Conservation (phyloP, 1,139 yeast genomes). For the Protomyces pachydermus region DNA sequence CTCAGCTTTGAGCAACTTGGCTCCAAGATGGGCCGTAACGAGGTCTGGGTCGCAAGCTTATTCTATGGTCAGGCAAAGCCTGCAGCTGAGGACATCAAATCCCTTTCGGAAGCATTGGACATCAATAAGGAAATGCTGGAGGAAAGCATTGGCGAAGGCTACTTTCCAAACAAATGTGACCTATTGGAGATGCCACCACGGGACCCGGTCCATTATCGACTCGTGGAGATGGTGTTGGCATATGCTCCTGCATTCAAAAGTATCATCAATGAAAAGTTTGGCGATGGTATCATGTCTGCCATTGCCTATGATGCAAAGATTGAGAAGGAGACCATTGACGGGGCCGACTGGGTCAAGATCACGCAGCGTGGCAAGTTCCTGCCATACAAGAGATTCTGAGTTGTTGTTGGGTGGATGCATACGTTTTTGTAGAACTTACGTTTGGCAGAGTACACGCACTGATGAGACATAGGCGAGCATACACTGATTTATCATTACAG, state of each 20-base stretch:
- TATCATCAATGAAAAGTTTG: conserved; percentile 33
- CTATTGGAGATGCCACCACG: conserved; percentile 24
- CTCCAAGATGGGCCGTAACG: conserved; percentile 32
- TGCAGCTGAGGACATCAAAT: conserved; percentile 31
- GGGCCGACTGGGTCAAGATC: conserved; percentile 33
- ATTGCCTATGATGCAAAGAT: conserved; percentile 33
- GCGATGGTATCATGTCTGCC: conserved; percentile 34
- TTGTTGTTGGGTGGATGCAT: too few species aligned
- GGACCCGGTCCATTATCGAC: conserved; percentile 33
- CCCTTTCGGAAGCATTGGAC: conserved; percentile 28
- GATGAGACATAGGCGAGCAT: too few species aligned
- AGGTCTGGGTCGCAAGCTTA: conserved; percentile 33
- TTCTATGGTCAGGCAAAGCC: conserved; percentile 32
- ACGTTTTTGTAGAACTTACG: too few species aligned
- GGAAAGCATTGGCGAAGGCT: conserved; percentile 26
- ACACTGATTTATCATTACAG: too few species aligned
- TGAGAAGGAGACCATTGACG: conserved; percentile 33
- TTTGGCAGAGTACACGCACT: too few species aligned
- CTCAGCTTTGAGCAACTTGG: conserved; percentile 32
- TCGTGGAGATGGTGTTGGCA: conserved; percentile 32
- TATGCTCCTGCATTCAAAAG: conserved; percentile 33
- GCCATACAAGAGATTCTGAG: conserved; percentile 23
- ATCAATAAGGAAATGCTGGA: conserved; percentile 29
- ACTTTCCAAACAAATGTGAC: conserved; percentile 18
- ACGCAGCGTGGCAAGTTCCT: conserved; percentile 33